Base-by-base conservation (phyloP, 352 stramenopile species). In the Pythium dissimile region DNA sequence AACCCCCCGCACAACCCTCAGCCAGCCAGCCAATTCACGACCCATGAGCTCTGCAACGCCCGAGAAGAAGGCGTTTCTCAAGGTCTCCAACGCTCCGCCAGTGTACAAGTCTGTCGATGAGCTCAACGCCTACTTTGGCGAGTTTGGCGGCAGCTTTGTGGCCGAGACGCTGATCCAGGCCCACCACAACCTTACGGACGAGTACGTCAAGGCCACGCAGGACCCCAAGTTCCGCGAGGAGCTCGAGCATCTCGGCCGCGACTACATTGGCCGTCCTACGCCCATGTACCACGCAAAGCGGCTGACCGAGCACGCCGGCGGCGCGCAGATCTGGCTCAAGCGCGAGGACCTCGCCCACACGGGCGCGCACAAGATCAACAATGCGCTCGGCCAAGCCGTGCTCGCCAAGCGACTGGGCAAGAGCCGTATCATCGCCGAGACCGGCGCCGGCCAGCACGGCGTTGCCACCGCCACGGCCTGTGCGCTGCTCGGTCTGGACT, bases 301-400 rank as follows among this genome's bases (percentile, higher is more conserved):
- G 24, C 77, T 99, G n/a, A 98, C 96, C 1, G 84, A 95, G 56
- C 75, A 96, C 51, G 88, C 93, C 35, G 91, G 92, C 35, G 80
- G 84, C 27, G 97, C 96, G 21, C 94, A 96, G 59, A 99, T 99
- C 71, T 99, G 95, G 94, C 80, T 99, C 54, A 99, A 99, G 75
- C 84, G 96, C 32, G 96, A 99, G 71, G 97, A 99, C 72, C 77
- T 99, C 42, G 92, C 92, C 10, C 97, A 99, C 76, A 99, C 97
- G 11, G 96, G 97, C 43, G 95, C 97, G 5, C 97, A 99, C 88
- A 99, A 99, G 72, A 99, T 99, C 75, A 99, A 99, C 83, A 99
- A 99, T 71, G 96, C 96, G 21, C 86, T 99, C 59, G 97, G 95
- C 8, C 95, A 99, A 67, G 95, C 90, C 5, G 77, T 99, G 41